A percentile compares a stretch with the other conserved stretches of the same genome.
These are phyloP conservation scores for Naegleria gruberi DNA, from an alignment of 208 protist species.

Conservation along the genomic window DNA sequence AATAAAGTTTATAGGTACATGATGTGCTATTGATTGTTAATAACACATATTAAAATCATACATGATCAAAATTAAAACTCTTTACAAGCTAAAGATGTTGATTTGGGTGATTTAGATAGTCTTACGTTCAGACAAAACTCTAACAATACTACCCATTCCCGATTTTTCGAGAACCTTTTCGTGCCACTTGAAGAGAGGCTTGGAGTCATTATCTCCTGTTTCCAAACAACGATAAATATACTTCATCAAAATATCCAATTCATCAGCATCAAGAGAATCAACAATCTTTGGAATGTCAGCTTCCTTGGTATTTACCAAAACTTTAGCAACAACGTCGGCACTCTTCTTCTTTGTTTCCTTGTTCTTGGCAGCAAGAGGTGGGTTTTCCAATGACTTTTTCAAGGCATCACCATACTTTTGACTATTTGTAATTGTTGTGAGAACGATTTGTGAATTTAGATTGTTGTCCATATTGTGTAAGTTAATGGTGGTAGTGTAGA, in stretches of 20 bases:
- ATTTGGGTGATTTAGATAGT: too few relatives aligned
- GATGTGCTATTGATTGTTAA: too few relatives aligned
- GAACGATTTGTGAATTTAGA: too few relatives aligned
- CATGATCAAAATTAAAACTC: too few relatives aligned
- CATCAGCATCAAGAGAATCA: background rate
- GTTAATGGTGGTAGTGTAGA: too few relatives aligned
- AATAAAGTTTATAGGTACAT: too few relatives aligned
- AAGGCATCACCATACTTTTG: background rate
- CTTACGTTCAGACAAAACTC: background rate
- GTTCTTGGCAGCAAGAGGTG: background rate
- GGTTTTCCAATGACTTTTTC: background rate
- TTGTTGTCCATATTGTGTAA: too few relatives aligned
- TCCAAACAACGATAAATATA: background rate
- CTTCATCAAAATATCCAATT: conserved; percentile 21
- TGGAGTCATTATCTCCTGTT: background rate
- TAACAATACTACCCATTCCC: background rate
- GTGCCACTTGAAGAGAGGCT: conserved; percentile 10
- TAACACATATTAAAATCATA: too few relatives aligned
- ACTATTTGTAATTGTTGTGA: background rate
- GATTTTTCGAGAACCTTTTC: background rate
- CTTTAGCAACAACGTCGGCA: background rate
- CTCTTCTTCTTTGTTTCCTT: background rate
- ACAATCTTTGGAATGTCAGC: background rate
- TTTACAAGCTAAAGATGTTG: too few relatives aligned
- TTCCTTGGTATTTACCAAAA: background rate